Evolutionary conservation across 345 rosid genomes (phyloP), one percentile per base, ranked within the genome.

Genomic region (Stellera chamaejasme): DNA sequence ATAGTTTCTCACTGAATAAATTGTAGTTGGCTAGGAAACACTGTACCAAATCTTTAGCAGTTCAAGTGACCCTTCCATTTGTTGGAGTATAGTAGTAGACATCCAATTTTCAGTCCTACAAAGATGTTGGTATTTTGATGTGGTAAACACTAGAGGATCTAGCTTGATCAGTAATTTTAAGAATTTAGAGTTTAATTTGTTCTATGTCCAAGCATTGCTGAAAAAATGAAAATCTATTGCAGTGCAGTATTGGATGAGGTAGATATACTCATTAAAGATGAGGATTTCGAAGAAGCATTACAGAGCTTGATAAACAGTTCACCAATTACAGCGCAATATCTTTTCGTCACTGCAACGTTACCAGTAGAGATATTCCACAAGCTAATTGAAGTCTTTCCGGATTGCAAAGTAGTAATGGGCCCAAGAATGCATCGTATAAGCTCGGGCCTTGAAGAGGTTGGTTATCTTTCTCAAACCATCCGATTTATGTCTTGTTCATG

Each of bases 271-370:
- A 80, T 76, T 67, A 86, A 78, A 1, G 89, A 92, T 48, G 89
- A 78, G 58, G 93, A 84, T 61, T 92, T 92, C 75, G 92, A 82
- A 75, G 76, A 60, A 61, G 81, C 87, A 48, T 75, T 88, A 56
- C 85, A 88, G 69, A 79, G 65, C 70, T 68, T 86, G 73, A 84
- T 88, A 60, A 80, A 55, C 59, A 75, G 85, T 58, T 79, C 91
- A 23, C 95, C 85, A 56, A 74, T 88, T 64, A 63, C 84, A 28
- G 66, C 79, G 3, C 95, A 88, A 57, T 92, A 88, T 75, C 78
- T 92, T n/a, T 92, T 92, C 64, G 93, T 84, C 54, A 88, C 95
- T 39, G 96, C 96, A 68, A 92, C 98, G 43, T 84, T 92, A 63
- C 96, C 96, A 1, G 66, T 86, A 48, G 88, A 74, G 52, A 75